A percentile compares a stretch with the other conserved stretches of the same genome.
Conservation (phyloP, 768 basidiomycete genomes). For the Calocera viscosa region DNA sequence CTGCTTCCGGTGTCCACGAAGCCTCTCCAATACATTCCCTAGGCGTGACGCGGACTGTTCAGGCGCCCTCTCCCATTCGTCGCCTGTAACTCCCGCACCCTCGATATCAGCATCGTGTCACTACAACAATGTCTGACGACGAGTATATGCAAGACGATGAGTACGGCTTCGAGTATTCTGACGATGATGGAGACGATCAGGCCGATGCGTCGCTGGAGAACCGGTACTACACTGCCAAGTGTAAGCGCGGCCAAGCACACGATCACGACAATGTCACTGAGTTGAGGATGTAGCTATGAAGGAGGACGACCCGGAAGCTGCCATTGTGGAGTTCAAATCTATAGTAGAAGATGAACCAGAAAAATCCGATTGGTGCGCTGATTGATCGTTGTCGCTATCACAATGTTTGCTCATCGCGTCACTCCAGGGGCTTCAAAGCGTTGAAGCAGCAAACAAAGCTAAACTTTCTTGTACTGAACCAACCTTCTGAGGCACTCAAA, state of each 20-base stretch:
- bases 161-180: constrained; percentile 94
- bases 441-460: constrained; percentile 95
- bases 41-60: not conserved
- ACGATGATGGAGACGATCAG: constrained; percentile 65
- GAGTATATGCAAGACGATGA: constrained; percentile 38
- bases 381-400: not conserved
- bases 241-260: constrained; percentile 35
- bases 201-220: constrained; percentile 88
- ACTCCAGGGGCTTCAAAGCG: constrained; percentile 89
- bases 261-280: not conserved
- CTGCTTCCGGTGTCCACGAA: not conserved
- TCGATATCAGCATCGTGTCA: not conserved
- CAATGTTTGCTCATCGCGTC: not conserved
- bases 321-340: constrained; percentile 73
- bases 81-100: not conserved
- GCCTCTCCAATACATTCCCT: constrained; percentile 1
- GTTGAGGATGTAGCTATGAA: constrained; percentile 55
- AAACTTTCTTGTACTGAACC: constrained; percentile 62
- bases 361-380: constrained; percentile 77
- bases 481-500: constrained; percentile 72
- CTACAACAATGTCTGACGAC: not conserved
- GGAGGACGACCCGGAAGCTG: constrained; percentile 85
- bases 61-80: not conserved
- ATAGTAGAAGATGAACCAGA: constrained; percentile 88
- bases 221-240: constrained; percentile 95